Evolutionary conservation across 176 grass and related monocot genomes (phyloP).

Genomic region (Aechmea fasciata): DNA sequence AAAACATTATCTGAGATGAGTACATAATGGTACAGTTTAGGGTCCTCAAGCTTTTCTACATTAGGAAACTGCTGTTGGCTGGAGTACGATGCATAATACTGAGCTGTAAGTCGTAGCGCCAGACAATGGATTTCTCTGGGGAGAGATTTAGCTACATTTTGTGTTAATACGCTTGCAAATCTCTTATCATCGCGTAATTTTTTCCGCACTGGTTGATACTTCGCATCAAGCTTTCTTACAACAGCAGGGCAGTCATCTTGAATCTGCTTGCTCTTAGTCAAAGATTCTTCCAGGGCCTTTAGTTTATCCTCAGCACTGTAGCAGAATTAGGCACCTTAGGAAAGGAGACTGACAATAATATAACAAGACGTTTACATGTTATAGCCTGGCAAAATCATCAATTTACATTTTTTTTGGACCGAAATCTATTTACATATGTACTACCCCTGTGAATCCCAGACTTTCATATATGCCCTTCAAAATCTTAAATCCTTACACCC

Average conservation of each 20-base stretch:
- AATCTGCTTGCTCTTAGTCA: not conserved
- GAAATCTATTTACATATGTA: no score
- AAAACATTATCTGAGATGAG: constrained; percentile 4
- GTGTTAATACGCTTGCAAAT: not conserved
- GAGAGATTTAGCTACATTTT: not conserved
- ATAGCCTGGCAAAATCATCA: no score
- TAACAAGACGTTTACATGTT: no score
- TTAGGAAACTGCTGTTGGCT: not conserved
- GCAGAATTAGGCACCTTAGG: not conserved
- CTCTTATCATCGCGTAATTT: not conserved
- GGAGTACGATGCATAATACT: not conserved
- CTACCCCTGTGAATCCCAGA: no score
- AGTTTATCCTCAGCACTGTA: not conserved
- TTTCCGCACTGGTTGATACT: not conserved
- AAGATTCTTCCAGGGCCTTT: not conserved
- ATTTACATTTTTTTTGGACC: no score
- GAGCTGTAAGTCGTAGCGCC: not conserved
- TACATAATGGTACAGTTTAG: constrained; percentile 1
- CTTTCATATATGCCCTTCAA: no score
- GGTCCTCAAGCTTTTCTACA: not conserved
- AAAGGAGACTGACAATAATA: not conserved
- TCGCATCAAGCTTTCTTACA: not conserved
- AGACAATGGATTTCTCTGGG: not conserved
- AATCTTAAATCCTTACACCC: no score
- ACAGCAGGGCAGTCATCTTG: not conserved